Evolutionary conservation across 495 filamentous ascomycete genomes (phyloP).

Genomic region (Penicillium argentinense): DNA sequence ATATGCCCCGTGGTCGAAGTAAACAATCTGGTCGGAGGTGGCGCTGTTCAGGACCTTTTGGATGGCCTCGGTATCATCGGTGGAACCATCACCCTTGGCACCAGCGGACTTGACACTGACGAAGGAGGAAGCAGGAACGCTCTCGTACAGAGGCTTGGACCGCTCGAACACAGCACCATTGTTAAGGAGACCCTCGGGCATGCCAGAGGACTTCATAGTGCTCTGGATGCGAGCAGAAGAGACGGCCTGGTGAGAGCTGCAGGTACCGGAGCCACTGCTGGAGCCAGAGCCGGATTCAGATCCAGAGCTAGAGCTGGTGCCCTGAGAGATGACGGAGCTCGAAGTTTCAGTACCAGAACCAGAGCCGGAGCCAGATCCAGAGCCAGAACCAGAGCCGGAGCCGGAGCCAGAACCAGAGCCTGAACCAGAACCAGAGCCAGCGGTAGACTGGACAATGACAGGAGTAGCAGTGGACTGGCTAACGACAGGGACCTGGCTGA

Average conservation of each 20-base stretch:
- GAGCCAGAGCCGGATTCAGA: conserved; percentile 11
- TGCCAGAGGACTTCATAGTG: conserved; percentile 32
- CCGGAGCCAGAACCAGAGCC: not conserved
- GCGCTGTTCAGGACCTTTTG: conserved; percentile 69
- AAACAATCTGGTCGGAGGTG: conserved; percentile 65
- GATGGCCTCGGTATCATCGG: conserved; percentile 62
- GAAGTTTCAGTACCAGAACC: conserved; percentile 1
- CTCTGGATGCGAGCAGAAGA: conserved; percentile 41
- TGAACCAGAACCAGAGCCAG: not conserved
- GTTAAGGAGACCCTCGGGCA: conserved; percentile 38
- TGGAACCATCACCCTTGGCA: conserved; percentile 72
- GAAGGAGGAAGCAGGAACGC: conserved; percentile 47
- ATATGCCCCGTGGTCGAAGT: conserved; percentile 91
- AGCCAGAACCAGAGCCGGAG: conserved; percentile 1
- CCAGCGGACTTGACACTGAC: conserved; percentile 74
- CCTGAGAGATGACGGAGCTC: not conserved
- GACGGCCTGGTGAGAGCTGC: conserved; percentile 28
- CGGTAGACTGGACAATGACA: not conserved
- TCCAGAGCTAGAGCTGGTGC: conserved; percentile 10
- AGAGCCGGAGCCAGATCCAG: conserved; percentile 5
- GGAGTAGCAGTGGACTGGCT: conserved; percentile 1
- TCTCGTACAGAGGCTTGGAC: conserved; percentile 67
- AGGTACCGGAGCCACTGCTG: conserved; percentile 26
- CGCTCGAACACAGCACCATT: conserved; percentile 60
- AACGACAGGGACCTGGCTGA: not conserved